Percentiles rank a stretch among this genome's conserved stretches.
Conservation (phyloP, 768 basidiomycete species). For the Pleurotus citrinopileatus region DNA sequence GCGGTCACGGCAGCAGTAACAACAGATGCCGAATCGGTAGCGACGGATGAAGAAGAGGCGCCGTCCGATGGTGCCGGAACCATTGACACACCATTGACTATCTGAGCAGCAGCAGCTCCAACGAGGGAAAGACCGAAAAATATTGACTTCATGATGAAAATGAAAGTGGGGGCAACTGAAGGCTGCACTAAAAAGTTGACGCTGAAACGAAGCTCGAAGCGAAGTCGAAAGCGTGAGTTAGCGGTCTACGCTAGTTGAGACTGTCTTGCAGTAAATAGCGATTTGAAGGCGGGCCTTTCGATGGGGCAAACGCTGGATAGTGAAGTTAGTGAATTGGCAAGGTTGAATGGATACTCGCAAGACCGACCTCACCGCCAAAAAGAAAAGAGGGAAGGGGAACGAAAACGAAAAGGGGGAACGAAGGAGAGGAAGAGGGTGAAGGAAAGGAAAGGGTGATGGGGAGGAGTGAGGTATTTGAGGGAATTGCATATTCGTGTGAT, state of each 20-base stretch:
- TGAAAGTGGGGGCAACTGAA: constrained; percentile 34
- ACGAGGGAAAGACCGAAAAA: constrained; percentile 57
- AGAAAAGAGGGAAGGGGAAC: background rate
- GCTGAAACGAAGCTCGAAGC: constrained; percentile 30
- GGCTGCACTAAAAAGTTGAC: constrained; percentile 26
- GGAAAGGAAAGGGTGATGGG: constrained; percentile 16
- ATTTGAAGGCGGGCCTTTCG: constrained; percentile 36
- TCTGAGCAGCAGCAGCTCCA: constrained; percentile 55
- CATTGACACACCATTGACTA: constrained; percentile 44
- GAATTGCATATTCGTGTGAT: constrained; percentile 13
- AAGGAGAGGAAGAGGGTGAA: constrained; percentile 29
- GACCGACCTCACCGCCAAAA: constrained; percentile 9
- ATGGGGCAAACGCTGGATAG: constrained; percentile 47
- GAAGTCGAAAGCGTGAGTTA: constrained; percentile 38
- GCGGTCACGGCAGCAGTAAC: constrained; percentile 20
- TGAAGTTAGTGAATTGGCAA: too few relatives aligned
- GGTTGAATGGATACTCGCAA: background rate
- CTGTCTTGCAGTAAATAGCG: constrained; percentile 64
- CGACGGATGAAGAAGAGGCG: constrained; percentile 17
- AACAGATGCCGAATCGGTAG: constrained; percentile 19
- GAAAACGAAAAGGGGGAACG: constrained; percentile 37
- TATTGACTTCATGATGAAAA: constrained; percentile 63
- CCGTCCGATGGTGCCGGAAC: constrained; percentile 25
- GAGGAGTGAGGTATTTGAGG: constrained; percentile 32
- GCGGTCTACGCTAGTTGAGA: constrained; percentile 72